Evolutionary conservation across 305 asterid species (phyloP).

Genomic region (Solanum aculeatissimum): DNA sequence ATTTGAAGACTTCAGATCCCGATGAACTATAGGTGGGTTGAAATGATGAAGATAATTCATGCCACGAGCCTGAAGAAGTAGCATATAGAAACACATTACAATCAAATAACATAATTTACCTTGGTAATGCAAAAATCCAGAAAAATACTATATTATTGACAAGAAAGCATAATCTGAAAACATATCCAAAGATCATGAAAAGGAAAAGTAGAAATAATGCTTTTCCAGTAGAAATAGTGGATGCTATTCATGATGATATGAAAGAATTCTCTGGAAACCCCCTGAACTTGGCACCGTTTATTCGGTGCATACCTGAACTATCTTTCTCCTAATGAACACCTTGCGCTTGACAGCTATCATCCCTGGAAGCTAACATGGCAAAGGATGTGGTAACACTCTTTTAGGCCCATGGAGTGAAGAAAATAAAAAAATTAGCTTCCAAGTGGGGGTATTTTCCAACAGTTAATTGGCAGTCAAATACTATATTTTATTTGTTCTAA

Average conservation of each 20-base stretch:
- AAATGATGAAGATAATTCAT: constrained; percentile 93
- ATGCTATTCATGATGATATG: neutral
- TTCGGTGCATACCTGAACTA: neutral
- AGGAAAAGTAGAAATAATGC: neutral
- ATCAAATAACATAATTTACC: neutral
- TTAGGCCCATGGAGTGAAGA: neutral
- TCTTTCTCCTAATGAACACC: neutral
- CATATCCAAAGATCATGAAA: neutral
- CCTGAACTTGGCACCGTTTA: neutral
- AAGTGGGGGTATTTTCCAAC: neutral
- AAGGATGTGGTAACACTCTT: neutral
- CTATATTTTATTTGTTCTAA: neutral
- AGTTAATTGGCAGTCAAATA: neutral
- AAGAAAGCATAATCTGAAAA: neutral
- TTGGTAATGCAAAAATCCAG: neutral
- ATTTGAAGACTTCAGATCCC: constrained; percentile 98
- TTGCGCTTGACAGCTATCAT: neutral
- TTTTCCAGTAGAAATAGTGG: neutral
- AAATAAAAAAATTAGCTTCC: neutral
- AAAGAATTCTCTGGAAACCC: neutral
- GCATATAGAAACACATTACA: neutral
- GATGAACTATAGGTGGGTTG: constrained; percentile 89
- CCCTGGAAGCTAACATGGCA: neutral
- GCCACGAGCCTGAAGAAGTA: constrained; percentile 71
- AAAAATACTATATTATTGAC: neutral